These are phyloP conservation scores for Coemansia sp. DNA, from an alignment of 192 early-diverging fungal genomes.

Conservation along the genomic window DNA sequence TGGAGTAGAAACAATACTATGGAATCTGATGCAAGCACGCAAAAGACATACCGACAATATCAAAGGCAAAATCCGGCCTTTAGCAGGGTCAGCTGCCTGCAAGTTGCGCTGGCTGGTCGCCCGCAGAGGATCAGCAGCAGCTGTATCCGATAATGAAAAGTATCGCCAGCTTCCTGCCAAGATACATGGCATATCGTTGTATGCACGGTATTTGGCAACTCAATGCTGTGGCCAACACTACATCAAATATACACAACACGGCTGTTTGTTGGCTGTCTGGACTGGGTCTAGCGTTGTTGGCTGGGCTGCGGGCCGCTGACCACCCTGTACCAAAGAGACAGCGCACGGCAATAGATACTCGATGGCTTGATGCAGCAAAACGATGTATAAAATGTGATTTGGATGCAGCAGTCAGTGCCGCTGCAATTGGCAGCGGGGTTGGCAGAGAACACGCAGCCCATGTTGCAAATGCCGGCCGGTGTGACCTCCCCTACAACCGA, in stretches of 20 bases:
- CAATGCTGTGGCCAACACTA: neutral
- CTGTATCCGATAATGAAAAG: neutral
- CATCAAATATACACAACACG: neutral
- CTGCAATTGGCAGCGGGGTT: neutral
- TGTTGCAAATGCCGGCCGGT: neutral
- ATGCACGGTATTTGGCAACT: neutral
- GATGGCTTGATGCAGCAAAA: no score
- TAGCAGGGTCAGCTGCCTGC: neutral
- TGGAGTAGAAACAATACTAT: neutral
- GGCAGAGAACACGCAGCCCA: neutral
- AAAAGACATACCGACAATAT: constrained; percentile 2
- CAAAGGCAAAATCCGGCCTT: neutral
- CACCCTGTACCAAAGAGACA: no score
- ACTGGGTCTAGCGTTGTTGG: no score
- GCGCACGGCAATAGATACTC: no score
- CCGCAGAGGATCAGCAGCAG: neutral
- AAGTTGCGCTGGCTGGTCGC: neutral
- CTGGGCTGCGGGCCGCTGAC: no score
- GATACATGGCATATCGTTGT: neutral
- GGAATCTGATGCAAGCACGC: neutral
- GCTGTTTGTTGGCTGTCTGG: no score
- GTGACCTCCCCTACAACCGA: neutral
- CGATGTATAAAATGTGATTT: neutral
- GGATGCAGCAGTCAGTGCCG: neutral
- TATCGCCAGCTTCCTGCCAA: neutral